These are phyloP conservation scores for Trichoderma orchidacearum DNA, from an alignment of 495 filamentous ascomycete genomes.

Conservation along the genomic window DNA sequence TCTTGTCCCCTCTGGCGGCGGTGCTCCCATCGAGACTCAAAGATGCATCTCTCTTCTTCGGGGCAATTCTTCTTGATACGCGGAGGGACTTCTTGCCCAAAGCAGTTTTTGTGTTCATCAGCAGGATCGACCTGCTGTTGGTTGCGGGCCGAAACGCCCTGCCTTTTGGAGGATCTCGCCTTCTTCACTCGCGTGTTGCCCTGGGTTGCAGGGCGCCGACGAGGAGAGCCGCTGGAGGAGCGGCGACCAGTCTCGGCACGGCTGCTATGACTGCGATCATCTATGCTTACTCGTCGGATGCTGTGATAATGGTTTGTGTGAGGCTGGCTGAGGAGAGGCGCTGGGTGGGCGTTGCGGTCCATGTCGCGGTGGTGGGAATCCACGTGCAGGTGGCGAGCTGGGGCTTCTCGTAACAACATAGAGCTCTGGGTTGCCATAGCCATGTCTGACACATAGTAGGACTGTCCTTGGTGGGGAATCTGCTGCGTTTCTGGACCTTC, in stretches of 20 bases:
- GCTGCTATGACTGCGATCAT: background rate
- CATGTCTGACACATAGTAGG: background rate
- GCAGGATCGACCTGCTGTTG: background rate
- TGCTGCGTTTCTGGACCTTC: constrained; percentile 7
- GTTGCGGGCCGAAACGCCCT: background rate
- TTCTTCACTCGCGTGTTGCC: background rate
- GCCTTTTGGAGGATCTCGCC: background rate
- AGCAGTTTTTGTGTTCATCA: constrained; percentile 2
- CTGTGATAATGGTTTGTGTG: background rate
- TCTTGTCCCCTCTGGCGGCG: constrained; percentile 34
- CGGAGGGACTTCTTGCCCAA: constrained; percentile 12
- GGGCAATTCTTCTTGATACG: constrained; percentile 25
- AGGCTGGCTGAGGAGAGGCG: constrained; percentile 14
- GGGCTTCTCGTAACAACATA: background rate
- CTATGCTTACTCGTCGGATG: background rate
- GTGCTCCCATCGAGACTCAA: constrained; percentile 26
- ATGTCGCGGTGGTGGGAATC: background rate
- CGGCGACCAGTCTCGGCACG: background rate
- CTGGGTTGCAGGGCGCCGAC: background rate
- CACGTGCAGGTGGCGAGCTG: background rate
- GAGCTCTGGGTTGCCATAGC: background rate
- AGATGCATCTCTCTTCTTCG: constrained; percentile 30
- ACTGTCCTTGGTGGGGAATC: background rate
- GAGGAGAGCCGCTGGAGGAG: background rate
- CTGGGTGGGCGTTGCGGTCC: background rate